Evolutionary conservation across 805 yeast species (phyloP), one percentile per base, ranked within the genome.

Genomic region (Pichia nakasei): DNA sequence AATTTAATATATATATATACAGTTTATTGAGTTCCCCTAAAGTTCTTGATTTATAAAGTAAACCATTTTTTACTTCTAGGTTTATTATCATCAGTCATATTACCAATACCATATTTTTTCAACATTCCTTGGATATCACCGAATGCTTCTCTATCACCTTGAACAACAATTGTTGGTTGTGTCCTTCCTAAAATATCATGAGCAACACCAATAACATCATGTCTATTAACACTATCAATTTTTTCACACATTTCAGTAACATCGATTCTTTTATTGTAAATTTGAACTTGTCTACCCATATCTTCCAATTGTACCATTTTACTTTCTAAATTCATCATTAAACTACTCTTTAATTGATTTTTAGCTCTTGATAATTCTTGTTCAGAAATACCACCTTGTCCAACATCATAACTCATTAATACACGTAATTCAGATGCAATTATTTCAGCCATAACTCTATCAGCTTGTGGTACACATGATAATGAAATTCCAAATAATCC

Each of bases 271-370:
- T 74, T 75, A 36, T 87, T 86, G 58, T 84, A 87, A 38, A 85
- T 77, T 63, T 85, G 95, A 22, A 93, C 78, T 63, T 93, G 98
- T 63, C 97, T 78, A 13, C 97, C 97, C 65, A 89, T 71, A 57
- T 93, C 98, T 64, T 93, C 98, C 44, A 93, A 69, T 57, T 86
- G 89, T n/a, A 94, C 94, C 71, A 91, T 73, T 59, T 85, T 87
- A 51, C 93, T 81, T 63, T 93, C 98, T 38, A 89, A 72, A 56
- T 89, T 91, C 96, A 91, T 91, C 60, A 91, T 70, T 47, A 93
- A 68, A 8, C 95, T 83, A 4, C 93, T 80, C 37, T 85, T 79
- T 48, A 93, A 73, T 68, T 91, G 97, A 62, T 86, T 89, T 63
- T 93, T 93, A 19, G 97, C 96, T 51, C 98, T 74, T 46, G 71